Evolutionary conservation across 179 eudicot species (phyloP).

Genomic region (Pouteria campechiana): DNA sequence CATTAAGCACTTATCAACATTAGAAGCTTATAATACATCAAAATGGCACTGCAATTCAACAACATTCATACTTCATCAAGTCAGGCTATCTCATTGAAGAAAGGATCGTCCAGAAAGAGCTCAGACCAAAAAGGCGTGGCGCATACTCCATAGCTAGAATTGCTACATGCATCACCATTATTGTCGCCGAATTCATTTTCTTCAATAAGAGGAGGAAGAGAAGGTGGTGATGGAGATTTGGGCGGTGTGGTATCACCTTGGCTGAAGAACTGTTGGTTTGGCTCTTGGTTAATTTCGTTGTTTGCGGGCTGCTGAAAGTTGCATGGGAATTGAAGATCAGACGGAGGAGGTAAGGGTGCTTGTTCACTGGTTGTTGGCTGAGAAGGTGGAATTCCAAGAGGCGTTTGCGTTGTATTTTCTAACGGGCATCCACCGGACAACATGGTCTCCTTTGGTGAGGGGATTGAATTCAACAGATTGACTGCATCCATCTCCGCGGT

Average conservation of each 20-base stretch:
- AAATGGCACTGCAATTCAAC: too few species aligned
- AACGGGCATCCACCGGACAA: slow-evolving; percentile 1
- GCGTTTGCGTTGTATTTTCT: slow-evolving; percentile 2
- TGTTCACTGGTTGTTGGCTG: slow-evolving; percentile 5
- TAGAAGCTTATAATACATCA: too few species aligned
- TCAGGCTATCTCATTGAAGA: slow-evolving; percentile 15
- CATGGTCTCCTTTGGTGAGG: background rate
- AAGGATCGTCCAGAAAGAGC: slow-evolving; percentile 13
- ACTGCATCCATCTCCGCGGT: background rate
- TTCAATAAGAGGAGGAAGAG: background rate
- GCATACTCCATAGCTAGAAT: slow-evolving; percentile 12
- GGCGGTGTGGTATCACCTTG: slow-evolving; percentile 2
- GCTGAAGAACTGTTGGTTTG: background rate
- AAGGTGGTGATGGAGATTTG: slow-evolving; percentile 2
- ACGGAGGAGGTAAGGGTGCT: slow-evolving; percentile 2
- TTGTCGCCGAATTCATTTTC: slow-evolving; percentile 5
- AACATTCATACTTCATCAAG: too few species aligned
- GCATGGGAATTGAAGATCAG: slow-evolving; percentile 7
- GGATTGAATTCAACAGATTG: background rate
- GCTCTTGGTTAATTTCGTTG: background rate
- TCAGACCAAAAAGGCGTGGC: slow-evolving; percentile 20
- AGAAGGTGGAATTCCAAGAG: slow-evolving; percentile 1
- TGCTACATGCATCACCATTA: slow-evolving; percentile 13
- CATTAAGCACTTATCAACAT: too few species aligned
- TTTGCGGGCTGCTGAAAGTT: too few species aligned